phyloP scores from a whole-genome alignment of 2,329 filamentous ascomycete genomes.

The Berkeleyomyces basicola region DNA sequence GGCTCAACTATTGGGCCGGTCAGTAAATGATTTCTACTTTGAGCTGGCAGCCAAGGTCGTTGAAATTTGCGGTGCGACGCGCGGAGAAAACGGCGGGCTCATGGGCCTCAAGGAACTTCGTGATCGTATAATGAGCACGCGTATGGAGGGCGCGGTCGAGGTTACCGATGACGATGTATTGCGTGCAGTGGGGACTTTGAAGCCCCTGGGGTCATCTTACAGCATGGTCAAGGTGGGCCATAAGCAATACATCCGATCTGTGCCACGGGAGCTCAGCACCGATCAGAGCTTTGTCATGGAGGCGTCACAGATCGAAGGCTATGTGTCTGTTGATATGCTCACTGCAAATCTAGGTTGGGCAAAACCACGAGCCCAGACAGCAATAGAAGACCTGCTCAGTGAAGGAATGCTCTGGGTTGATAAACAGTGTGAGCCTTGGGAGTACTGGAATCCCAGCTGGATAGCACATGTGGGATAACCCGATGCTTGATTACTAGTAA shows the following conservation, averaged over 20 bases:
- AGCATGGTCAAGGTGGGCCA: conserved; percentile 69
- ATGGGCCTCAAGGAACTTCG: conserved; percentile 70
- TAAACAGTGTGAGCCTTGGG: conserved; percentile 58
- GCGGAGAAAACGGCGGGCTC: conserved; percentile 81
- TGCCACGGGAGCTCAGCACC: conserved; percentile 87
- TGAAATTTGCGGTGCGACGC: conserved; percentile 73
- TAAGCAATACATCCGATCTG: conserved; percentile 74
- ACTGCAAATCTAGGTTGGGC: conserved; percentile 78
- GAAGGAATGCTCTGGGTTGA: conserved; percentile 94
- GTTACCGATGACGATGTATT: conserved; percentile 88
- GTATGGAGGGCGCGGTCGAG: conserved; percentile 59
- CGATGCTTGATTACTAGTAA: not conserved
- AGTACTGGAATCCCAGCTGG: conserved; percentile 82
- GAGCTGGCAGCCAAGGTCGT: conserved; percentile 92
- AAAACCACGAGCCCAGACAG: conserved; percentile 66
- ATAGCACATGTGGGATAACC: conserved; percentile 31
- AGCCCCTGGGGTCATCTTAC: conserved; percentile 78
- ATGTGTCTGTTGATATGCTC: conserved; percentile 78
- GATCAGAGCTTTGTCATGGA: conserved; percentile 89
- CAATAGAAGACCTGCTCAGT: conserved; percentile 74
- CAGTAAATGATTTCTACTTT: conserved; percentile 97
- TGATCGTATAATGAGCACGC: conserved; percentile 54
- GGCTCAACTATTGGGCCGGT: conserved; percentile 80
- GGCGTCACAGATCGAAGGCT: conserved; percentile 76
- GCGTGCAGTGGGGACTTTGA: conserved; percentile 71